phyloP scores from a whole-genome alignment of 768 basidiomycete species.

The Lyophyllum shimeji region DNA sequence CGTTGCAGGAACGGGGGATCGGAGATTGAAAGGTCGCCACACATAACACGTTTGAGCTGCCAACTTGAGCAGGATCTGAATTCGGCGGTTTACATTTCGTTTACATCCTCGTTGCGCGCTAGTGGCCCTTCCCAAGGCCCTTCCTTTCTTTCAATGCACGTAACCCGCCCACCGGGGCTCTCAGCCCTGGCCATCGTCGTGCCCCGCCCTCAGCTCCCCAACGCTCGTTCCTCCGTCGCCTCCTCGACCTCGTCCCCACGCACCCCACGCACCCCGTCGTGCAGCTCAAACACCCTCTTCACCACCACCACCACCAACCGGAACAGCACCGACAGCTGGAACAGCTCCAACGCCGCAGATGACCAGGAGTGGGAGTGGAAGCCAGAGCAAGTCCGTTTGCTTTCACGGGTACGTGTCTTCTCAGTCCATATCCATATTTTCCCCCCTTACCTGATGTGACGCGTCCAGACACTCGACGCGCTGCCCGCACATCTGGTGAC shows the following conservation, averaged over 20 bases:
- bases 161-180: slow-evolving; percentile 49
- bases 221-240: slow-evolving; percentile 48
- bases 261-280: slow-evolving; percentile 61
- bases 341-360: slow-evolving; percentile 71
- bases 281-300: slow-evolving; percentile 53
- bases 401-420: slow-evolving; percentile 55
- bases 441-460: slow-evolving; percentile 7
- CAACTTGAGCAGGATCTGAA: too few species aligned
- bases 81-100: too few species aligned
- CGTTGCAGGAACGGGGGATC: slow-evolving; percentile 30
- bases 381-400: slow-evolving; percentile 66
- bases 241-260: slow-evolving; percentile 50
- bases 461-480: slow-evolving; percentile 73
- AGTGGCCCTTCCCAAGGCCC: slow-evolving; percentile 23
- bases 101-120: not conserved
- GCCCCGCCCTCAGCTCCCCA: slow-evolving; percentile 56
- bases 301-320: slow-evolving; percentile 45
- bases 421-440: slow-evolving; percentile 10
- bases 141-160: slow-evolving; percentile 43
- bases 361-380: slow-evolving; percentile 74
- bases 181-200: slow-evolving; percentile 62
- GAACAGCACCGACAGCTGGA: slow-evolving; percentile 84
- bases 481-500: slow-evolving; percentile 84
- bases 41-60: slow-evolving; percentile 14
- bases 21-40: slow-evolving; percentile 19